Conservation (phyloP, 371 early-diverging fungal species). For the Syncephalis plumigaleata region DNA sequence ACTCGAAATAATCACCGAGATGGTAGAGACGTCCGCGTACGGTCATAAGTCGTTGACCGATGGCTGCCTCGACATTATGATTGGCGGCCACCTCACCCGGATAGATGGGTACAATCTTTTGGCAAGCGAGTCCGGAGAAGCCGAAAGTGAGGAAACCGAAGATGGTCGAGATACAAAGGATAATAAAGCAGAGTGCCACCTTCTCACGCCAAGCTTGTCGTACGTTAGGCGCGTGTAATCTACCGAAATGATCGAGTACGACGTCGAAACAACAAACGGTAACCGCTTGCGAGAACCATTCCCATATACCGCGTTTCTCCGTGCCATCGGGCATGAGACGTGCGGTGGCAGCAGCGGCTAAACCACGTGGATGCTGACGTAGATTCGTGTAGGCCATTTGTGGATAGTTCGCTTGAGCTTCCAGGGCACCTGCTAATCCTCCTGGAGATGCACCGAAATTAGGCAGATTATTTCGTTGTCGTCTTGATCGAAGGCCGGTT, state of each 20-base stretch:
- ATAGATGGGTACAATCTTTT: constrained; percentile 6
- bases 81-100: constrained; percentile 5
- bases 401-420: background rate
- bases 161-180: constrained; percentile 22
- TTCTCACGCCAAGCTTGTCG: constrained; percentile 73
- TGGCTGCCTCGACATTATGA: constrained; percentile 3
- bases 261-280: constrained; percentile 12
- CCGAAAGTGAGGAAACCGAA: constrained; percentile 42
- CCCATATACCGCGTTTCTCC: constrained; percentile 7
- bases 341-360: background rate
- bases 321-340: no score
- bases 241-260: constrained; percentile 7
- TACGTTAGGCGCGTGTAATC: constrained; percentile 23
- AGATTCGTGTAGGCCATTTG: background rate
- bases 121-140: constrained; percentile 24
- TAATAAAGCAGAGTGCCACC: constrained; percentile 50
- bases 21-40: constrained; percentile 17
- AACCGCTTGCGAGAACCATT: constrained; percentile 7
- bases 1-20: constrained; percentile 10
- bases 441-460: background rate
- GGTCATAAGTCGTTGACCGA: constrained; percentile 7
- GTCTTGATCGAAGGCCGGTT: background rate
- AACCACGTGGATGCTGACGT: background rate
- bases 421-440: background rate
- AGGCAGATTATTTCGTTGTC: background rate